phyloP scores from a whole-genome alignment of 257 asterid species.

The Capsicum chinense region DNA sequence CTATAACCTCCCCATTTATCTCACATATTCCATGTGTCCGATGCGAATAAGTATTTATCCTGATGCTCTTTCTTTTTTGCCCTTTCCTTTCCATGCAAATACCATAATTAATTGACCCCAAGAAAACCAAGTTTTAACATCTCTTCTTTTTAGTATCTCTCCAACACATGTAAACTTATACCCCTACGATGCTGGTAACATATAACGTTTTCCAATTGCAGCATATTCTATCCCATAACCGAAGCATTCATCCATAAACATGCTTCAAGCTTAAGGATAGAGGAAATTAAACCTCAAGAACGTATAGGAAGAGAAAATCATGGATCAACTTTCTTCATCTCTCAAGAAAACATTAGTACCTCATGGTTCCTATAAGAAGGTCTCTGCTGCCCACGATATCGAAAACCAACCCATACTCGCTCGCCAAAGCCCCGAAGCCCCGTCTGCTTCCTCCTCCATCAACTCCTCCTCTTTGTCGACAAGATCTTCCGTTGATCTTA shows the following conservation, averaged over 20 bases:
- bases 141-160: background rate
- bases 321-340: slow-evolving; percentile 56
- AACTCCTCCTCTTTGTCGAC: slow-evolving; percentile 24
- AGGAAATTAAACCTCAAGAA: background rate
- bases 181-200: background rate
- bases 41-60: background rate
- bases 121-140: background rate
- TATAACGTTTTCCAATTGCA: slow-evolving; percentile 8
- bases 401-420: slow-evolving; percentile 56
- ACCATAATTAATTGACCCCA: background rate
- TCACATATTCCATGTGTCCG: background rate
- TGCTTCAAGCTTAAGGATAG: background rate
- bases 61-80: background rate
- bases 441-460: slow-evolving; percentile 30
- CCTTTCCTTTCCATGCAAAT: background rate
- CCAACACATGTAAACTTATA: background rate
- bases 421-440: slow-evolving; percentile 39
- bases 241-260: background rate
- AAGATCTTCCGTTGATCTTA: slow-evolving; percentile 30
- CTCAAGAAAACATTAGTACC: slow-evolving; percentile 58
- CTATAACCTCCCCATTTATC: background rate
- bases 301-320: slow-evolving; percentile 2
- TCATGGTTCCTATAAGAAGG: slow-evolving; percentile 42
- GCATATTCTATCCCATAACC: background rate
- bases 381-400: slow-evolving; percentile 48